A percentile compares a stretch with the other conserved stretches of the same genome.
phyloP scores from a whole-genome alignment of 2,329 filamentous ascomycete genomes.

The Byssothecium circinans region DNA sequence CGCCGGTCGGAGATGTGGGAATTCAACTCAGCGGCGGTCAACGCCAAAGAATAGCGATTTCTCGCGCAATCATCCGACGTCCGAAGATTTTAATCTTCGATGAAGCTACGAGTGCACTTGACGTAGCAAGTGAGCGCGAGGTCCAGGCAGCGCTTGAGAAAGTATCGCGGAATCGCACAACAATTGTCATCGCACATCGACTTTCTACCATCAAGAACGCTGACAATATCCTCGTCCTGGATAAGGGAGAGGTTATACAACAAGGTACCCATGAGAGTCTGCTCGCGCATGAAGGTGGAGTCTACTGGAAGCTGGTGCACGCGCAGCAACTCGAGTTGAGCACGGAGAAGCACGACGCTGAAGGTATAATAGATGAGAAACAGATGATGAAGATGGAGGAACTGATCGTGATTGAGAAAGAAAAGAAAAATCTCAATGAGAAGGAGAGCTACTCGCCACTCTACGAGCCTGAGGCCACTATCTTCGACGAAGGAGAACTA shows the following conservation, averaged over 20 bases:
- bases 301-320: slow-evolving; percentile 66
- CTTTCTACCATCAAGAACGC: slow-evolving; percentile 71
- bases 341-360: slow-evolving; percentile 2
- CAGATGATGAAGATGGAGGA: slow-evolving; percentile 46
- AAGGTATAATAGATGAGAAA: slow-evolving; percentile 10
- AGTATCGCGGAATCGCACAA: slow-evolving; percentile 51
- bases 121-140: slow-evolving; percentile 43
- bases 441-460: slow-evolving; percentile 15
- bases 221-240: slow-evolving; percentile 72
- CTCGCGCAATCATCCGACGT: slow-evolving; percentile 44
- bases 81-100: slow-evolving; percentile 47
- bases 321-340: slow-evolving; percentile 22
- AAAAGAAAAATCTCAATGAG: slow-evolving; percentile 1
- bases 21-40: slow-evolving; percentile 90
- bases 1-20: slow-evolving; percentile 86
- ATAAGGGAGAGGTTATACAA: slow-evolving; percentile 68
- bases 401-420: not conserved
- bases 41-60: slow-evolving; percentile 65
- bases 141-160: slow-evolving; percentile 41
- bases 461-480: not conserved
- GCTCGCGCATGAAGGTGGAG: slow-evolving; percentile 57
- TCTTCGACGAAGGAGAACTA: not conserved
- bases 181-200: slow-evolving; percentile 73
- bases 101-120: slow-evolving; percentile 29
- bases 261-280: slow-evolving; percentile 72